Evolutionary conservation across 2,329 filamentous ascomycete species (phyloP).

Genomic region (Allantophomopsis cytisporea): DNA sequence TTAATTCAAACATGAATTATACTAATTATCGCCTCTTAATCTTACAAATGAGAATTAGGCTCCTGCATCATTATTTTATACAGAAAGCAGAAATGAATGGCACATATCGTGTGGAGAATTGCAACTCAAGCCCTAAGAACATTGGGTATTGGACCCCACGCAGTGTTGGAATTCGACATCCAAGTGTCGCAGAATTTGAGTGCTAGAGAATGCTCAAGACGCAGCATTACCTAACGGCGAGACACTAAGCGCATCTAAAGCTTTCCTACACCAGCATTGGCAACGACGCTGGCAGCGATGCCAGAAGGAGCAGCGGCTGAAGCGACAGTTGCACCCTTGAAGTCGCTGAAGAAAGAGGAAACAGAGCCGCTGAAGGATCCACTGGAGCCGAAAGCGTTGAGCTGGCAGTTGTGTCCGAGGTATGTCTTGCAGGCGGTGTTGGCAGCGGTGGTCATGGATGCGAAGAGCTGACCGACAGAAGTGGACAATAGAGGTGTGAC

Average conservation of each 20-base stretch:
- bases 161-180: no score
- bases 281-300: conserved; percentile 15
- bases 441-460: neutral
- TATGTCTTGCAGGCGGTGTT: conserved; percentile 7
- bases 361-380: conserved; percentile 16
- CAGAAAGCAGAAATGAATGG: no score
- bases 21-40: no score
- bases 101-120: no score
- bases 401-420: conserved; percentile 8
- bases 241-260: conserved; percentile 1
- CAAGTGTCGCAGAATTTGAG: no score
- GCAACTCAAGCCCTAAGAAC: no score
- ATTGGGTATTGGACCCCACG: no score
- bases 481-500: conserved; percentile 15
- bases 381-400: conserved; percentile 9
- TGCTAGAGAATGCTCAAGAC: no score
- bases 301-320: conserved; percentile 12
- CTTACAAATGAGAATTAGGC: no score
- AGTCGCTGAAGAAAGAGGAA: conserved; percentile 16
- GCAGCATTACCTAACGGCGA: no score
- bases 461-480: conserved; percentile 8
- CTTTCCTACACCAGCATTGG: conserved; percentile 18
- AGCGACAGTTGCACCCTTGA: conserved; percentile 16
- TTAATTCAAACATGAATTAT: no score
- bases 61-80: no score